A percentile compares a stretch with the other conserved stretches of the same genome.
Conservation (phyloP, 1,284 basidiomycete genomes). For the Phlebopus sp. region DNA sequence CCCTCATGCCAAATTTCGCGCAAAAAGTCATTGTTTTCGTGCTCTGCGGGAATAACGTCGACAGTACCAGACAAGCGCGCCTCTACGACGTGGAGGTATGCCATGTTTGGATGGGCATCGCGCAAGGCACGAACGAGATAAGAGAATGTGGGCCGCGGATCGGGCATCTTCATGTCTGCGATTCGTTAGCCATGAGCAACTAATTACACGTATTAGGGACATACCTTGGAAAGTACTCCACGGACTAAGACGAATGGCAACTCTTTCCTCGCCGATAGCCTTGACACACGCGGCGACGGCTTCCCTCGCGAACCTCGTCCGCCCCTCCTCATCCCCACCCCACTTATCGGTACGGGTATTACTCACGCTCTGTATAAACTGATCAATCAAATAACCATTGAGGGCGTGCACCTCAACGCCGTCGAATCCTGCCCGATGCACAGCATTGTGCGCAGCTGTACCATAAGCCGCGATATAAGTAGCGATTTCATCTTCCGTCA, state of each 20-base stretch:
- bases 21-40: constrained; percentile 19
- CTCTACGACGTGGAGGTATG: constrained; percentile 60
- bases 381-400: constrained; percentile 25
- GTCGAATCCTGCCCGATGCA: constrained; percentile 24
- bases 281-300: constrained; percentile 44
- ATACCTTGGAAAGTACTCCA: constrained; percentile 42
- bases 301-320: constrained; percentile 44
- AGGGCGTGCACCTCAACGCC: constrained; percentile 25
- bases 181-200: no score
- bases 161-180: constrained; percentile 26
- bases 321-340: constrained; percentile 52
- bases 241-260: constrained; percentile 54
- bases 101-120: constrained; percentile 37
- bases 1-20: constrained; percentile 34
- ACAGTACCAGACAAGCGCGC: constrained; percentile 31
- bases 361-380: constrained; percentile 31
- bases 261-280: constrained; percentile 38
- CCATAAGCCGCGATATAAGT: constrained; percentile 23
- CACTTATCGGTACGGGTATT: constrained; percentile 53
- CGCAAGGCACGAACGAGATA: constrained; percentile 37
- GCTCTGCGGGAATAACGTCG: background rate
- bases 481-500: constrained; percentile 33
- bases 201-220: background rate
- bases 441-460: constrained; percentile 23
- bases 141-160: constrained; percentile 43